Base-by-base conservation (phyloP, 768 basidiomycete genomes). In the Lactarius indigo region DNA sequence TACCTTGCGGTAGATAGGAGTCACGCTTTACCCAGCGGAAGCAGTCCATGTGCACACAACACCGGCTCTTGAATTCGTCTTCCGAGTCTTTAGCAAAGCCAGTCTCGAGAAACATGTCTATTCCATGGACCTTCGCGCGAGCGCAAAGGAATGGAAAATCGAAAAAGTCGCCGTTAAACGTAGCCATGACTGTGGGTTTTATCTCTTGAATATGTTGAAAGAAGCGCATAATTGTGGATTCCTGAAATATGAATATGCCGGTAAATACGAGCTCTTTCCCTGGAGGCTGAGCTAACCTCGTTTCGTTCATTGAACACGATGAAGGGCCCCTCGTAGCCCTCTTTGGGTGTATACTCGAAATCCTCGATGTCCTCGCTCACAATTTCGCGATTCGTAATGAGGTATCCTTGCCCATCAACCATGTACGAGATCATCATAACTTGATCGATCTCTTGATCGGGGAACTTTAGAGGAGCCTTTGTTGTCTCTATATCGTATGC, bases 341-440 rank as follows among this genome's bases (percentile, higher is more conserved):
- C 94, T 76, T 94, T 98, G 1, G 97, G 97, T 0, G 97, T 98
- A 75, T 98, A 98, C 75, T 98, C 97, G 73, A 99, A 98, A 75
- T 99, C 92, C 52, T 97, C 95, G 68, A 99, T 98, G 73, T 98
- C 94, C 74, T 98, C 96, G 68, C 90, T 88, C 65, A 98, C 94
- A 59, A 98, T 98, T 70, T 99, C 97, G 52, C 97, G 85, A 73
- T 98, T 98, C 26, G 94, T 97, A 77, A 99, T 98, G 68, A 99
- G 85, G 74, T 91, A 99, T 0, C 97, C 97, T 76, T 96, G 93
- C 0, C 95, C 96, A 75, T 99, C 97, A 20, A 99, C 82, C 96
- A 99, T 98, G 78, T 98, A 99, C 54, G 97, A 99, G 69, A 99
- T 98, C 97, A 99, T 99, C 96, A 99, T 99, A 72, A 99, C 94